These are phyloP conservation scores for Glycine soja DNA, from an alignment of 306 rosid genomes.

Conservation along the genomic window DNA sequence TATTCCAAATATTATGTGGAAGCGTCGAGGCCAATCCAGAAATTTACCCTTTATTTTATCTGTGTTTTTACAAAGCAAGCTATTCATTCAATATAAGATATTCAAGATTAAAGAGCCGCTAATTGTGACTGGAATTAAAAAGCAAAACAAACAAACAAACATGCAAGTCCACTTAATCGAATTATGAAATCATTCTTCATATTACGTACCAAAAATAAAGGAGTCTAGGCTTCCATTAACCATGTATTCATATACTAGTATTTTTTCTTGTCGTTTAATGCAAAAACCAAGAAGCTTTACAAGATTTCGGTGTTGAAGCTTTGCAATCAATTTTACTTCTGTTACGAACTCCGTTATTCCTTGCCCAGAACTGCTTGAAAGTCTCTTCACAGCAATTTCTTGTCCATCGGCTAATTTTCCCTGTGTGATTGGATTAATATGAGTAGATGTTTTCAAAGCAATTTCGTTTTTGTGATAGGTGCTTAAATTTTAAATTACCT, in stretches of 20 bases:
- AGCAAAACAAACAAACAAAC: too few species aligned
- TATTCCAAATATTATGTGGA: conserved; percentile 1
- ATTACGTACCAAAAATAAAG: background rate
- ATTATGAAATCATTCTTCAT: background rate
- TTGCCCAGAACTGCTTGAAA: conserved; percentile 6
- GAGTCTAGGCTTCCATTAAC: background rate
- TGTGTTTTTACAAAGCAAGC: background rate
- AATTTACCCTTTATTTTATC: background rate
- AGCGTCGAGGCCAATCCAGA: background rate
- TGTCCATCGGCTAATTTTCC: conserved; percentile 12
- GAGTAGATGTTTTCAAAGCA: background rate
- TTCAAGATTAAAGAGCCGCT: background rate
- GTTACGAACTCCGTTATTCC: background rate
- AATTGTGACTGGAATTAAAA: too few species aligned
- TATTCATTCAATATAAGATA: background rate
- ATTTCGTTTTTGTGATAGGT: too few species aligned
- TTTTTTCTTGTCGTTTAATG: conserved; percentile 31
- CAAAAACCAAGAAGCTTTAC: conserved; percentile 55
- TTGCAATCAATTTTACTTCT: conserved; percentile 16
- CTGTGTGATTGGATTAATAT: background rate
- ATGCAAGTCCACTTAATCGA: background rate
- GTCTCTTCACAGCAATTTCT: conserved; percentile 18
- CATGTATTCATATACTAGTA: conserved; percentile 28
- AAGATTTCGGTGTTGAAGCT: conserved; percentile 49
- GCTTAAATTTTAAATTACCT: conserved; percentile 16